phyloP scores from a whole-genome alignment of 345 rosid genomes.

The rapeseed (Brassica napus) region Da-Ae NC_063450.1:33570501-33571000 shows the following conservation, averaged over 20 bases:
- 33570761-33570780: conserved; percentile 98
- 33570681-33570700: background rate
- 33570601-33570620: conserved; percentile 71
- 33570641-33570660: conserved; percentile 94
- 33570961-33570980: background rate
- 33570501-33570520: conserved; percentile 21
- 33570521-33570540: conserved; percentile 61
- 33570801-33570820: conserved; percentile 74
- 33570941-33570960: conserved; percentile 89
- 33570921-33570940: conserved; percentile 86
- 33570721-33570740: background rate
- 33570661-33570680: background rate
- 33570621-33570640: conserved; percentile 74
- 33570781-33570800: conserved; percentile 68
- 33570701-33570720: conserved; percentile 1
- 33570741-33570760: conserved; percentile 58
- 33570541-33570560: conserved; percentile 85
- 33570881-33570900: conserved; percentile 96
- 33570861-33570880: conserved; percentile 98
- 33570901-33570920: conserved; percentile 97
- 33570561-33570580: conserved; percentile 88
- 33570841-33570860: conserved; percentile 87
- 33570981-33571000: background rate
- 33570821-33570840: conserved; percentile 67
- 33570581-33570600: conserved; percentile 72